Evolutionary conservation across 345 rosid species (phyloP), one percentile per base, ranked within the genome.

Genomic region (Abelmoschus esculentus): DNA sequence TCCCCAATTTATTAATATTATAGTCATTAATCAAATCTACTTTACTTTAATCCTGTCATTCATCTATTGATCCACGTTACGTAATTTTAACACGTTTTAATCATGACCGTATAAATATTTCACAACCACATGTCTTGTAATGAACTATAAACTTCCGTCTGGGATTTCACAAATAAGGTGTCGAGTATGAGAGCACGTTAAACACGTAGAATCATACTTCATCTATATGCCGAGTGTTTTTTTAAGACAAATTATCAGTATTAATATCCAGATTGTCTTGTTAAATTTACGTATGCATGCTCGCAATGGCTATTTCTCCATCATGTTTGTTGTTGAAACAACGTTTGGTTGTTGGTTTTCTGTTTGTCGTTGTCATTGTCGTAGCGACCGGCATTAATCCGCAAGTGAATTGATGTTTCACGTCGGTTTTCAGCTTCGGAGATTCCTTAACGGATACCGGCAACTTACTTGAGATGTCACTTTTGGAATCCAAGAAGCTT

Each of bases 371-470:
- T 26, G 4, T 15, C 19, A 7, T 66, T 26, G 4, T 15, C 19
- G 14, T 26, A 26, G 4, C 22, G 0, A 46, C 6, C 8, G 15
- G 1, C 38, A 8, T 13, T 14, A 64, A 5, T 15, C 15, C 32
- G 6, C 10, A 5, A 0, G 71, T 12, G 17, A 17, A 52, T 67
- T 61, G 71, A 34, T 67, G 71, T 42, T 67, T 50, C 60, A 53
- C 61, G 18, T 79, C 88, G 0, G 70, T 86, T 72, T 70, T 86
- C 68, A 84, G 88, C 84, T 84, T 86, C 42, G 90, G 90, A 28
- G 88, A 86, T 70, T 86, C 90, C 9, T 64, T 81, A 2, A 80
- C 86, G 9, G 90, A 84, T 12, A 84, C 88, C 3, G 90, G 90
- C 8, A 82, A 84, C 67, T 67, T 36, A 10, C 50, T 76, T 12